Conservation (phyloP, 179 eudicot species). For the Drosera spatulata region DNA sequence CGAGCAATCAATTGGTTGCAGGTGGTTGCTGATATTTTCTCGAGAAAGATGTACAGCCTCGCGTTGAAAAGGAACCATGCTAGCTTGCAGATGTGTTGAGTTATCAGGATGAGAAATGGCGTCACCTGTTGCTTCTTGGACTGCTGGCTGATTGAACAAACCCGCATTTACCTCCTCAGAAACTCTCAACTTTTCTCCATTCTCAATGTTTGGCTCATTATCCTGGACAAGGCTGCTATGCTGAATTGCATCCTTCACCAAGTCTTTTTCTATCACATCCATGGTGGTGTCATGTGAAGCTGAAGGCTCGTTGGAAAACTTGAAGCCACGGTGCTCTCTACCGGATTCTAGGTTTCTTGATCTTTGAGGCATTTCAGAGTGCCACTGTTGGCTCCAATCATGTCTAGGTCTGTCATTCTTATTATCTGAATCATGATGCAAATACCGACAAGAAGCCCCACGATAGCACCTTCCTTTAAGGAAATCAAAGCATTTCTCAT, state of each 20-base stretch:
- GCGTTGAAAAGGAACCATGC: conserved; percentile 16
- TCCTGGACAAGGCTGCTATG: conserved; percentile 13
- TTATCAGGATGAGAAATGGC: conserved; percentile 17
- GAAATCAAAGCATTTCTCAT: conserved; percentile 57
- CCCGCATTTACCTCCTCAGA: conserved; percentile 12
- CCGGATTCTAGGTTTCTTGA: conserved; percentile 24
- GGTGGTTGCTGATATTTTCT: not conserved
- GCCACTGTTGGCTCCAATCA: conserved; percentile 29
- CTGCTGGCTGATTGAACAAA: conserved; percentile 9
- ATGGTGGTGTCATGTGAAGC: conserved; percentile 6
- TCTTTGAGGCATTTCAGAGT: conserved; percentile 17
- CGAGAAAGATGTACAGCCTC: conserved; percentile 15
- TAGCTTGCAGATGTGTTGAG: conserved; percentile 10
- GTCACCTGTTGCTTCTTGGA: conserved; percentile 22
- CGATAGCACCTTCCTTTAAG: conserved; percentile 71
- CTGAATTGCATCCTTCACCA: conserved; percentile 4
- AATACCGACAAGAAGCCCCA: conserved; percentile 74
- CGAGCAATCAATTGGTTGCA: conserved; percentile 7
- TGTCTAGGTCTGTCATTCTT: conserved; percentile 31
- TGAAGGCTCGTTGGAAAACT: conserved; percentile 6
- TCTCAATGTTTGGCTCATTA: conserved; percentile 14
- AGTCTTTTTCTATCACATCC: conserved; percentile 13
- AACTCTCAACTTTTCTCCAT: conserved; percentile 17
- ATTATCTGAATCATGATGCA: conserved; percentile 46
- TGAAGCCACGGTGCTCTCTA: conserved; percentile 15